These are phyloP conservation scores for Melastoma candidum DNA, from an alignment of 441 rosid species.

Conservation along the genomic window DNA sequence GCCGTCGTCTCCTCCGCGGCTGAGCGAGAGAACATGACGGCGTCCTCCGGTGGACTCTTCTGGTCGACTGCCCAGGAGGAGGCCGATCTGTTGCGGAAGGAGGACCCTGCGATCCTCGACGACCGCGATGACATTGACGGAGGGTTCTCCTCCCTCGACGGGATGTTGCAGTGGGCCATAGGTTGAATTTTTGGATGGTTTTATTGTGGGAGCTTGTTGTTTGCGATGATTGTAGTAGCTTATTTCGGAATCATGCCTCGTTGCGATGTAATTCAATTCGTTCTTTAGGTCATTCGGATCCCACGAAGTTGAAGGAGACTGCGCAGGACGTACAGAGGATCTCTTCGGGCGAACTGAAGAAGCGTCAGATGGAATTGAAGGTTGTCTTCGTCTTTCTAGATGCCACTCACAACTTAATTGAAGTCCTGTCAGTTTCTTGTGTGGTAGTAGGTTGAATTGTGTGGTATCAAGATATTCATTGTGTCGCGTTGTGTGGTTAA, in stretches of 20 bases:
- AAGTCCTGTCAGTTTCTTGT: not conserved
- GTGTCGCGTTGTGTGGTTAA: no score
- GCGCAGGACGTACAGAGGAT: slow-evolving; percentile 56
- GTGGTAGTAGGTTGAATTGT: not conserved
- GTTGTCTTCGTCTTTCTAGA: slow-evolving; percentile 18
- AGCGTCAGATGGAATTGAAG: slow-evolving; percentile 73
- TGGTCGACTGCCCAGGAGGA: slow-evolving; percentile 57
- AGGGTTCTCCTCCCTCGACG: slow-evolving; percentile 79
- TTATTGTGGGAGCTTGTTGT: not conserved
- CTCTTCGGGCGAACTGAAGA: slow-evolving; percentile 54
- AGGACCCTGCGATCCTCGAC: slow-evolving; percentile 25
- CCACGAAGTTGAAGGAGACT: slow-evolving; percentile 60
- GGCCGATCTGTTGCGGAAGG: slow-evolving; percentile 35
- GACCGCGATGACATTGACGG: slow-evolving; percentile 58
- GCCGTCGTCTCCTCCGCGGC: slow-evolving; percentile 11
- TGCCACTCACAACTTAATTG: not conserved
- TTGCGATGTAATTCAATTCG: not conserved
- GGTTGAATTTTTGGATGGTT: slow-evolving; percentile 25
- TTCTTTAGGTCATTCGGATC: slow-evolving; percentile 73
- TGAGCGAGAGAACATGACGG: slow-evolving; percentile 35
- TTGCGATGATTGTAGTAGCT: not conserved
- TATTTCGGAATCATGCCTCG: not conserved
- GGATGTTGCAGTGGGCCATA: slow-evolving; percentile 93
- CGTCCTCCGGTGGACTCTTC: slow-evolving; percentile 31
- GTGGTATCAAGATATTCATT: not conserved